Evolutionary conservation across 1,284 basidiomycete genomes (phyloP), one percentile per base, ranked within the genome.

Genomic region (Melampsora larici-populina): DNA sequence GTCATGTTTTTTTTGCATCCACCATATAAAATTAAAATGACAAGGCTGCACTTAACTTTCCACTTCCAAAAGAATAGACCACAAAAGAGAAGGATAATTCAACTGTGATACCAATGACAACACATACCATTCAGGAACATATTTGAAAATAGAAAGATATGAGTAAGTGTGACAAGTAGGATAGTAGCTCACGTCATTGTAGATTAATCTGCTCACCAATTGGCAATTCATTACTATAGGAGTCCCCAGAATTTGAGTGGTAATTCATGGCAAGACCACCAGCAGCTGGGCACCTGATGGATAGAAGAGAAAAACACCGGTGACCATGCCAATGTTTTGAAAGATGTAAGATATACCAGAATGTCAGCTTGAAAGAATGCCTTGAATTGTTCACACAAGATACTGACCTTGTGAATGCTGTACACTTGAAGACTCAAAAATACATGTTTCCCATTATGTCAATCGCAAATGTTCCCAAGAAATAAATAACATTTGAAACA

Each of bases 381-480:
- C 78, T 36, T 13, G 62, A 36, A 55, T 85, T 90, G 83, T 81
- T 92, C 90, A 21, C 91, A 92, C 48, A 93, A 91, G 79, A 93
- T 85, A 92, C 91, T 91, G 93, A 94, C 5, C 90, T 90, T 5
- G 92, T 92, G 84, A 94, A 94, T 31, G 92, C 92, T 4, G 92
- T 93, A 13, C 92, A 92, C n/a, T 90, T 89, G 87, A 92, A 91
- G 81, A 89, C 88, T 75, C 92, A 86, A 77, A 92, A 93, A 83
- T 94, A 94, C 1, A 90, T 84, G 81, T 94, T 94, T 0, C 92
- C 92, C 31, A 94, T 86, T 43, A 93, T 81, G 76, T 92, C 92
- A 60, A 93, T 90, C 9, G 90, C 91, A 81, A 93, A 93, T 31
- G 92, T 91, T 2, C 92, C 92, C 80, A 93, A 91, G n/a, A 91